Percentiles rank a stretch among this genome's conserved stretches.
Conservation (phyloP, 2,329 filamentous ascomycete species). For the Hansfordia pulvinata region DNA sequence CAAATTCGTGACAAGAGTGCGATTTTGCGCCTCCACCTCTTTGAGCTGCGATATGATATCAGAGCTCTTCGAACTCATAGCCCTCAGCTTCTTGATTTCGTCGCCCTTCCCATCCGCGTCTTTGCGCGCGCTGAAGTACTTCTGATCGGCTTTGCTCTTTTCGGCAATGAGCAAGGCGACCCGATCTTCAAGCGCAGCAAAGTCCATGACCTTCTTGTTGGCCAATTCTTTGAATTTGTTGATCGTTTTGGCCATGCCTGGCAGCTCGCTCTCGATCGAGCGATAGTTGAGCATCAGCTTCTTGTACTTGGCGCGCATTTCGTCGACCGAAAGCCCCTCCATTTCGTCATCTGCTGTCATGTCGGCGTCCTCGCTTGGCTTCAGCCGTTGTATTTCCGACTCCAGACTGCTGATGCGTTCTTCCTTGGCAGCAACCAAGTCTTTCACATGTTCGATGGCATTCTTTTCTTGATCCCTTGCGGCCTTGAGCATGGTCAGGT, state of each 20-base stretch:
- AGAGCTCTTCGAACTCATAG: constrained; percentile 78
- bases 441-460: constrained; percentile 61
- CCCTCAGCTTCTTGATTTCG: constrained; percentile 66
- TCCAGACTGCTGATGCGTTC: constrained; percentile 73
- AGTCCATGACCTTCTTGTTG: constrained; percentile 75
- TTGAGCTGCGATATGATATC: constrained; percentile 92
- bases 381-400: constrained; percentile 63
- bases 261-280: constrained; percentile 75
- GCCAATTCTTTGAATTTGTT: constrained; percentile 78
- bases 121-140: constrained; percentile 93
- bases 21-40: constrained; percentile 69
- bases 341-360: constrained; percentile 33
- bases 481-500: constrained; percentile 66
- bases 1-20: constrained; percentile 64
- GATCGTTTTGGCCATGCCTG: constrained; percentile 81
- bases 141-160: constrained; percentile 94
- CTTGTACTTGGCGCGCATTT: constrained; percentile 59
- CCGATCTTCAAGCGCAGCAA: constrained; percentile 63
- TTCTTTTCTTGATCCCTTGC: constrained; percentile 63
- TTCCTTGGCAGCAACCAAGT: constrained; percentile 66
- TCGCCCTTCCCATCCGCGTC: constrained; percentile 74
- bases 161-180: constrained; percentile 63
- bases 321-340: constrained; percentile 50
- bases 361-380: constrained; percentile 30
- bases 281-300: constrained; percentile 69